Evolutionary conservation across 1,139 yeast species (phyloP).

Genomic region (Suhomyces bokatorum): DNA sequence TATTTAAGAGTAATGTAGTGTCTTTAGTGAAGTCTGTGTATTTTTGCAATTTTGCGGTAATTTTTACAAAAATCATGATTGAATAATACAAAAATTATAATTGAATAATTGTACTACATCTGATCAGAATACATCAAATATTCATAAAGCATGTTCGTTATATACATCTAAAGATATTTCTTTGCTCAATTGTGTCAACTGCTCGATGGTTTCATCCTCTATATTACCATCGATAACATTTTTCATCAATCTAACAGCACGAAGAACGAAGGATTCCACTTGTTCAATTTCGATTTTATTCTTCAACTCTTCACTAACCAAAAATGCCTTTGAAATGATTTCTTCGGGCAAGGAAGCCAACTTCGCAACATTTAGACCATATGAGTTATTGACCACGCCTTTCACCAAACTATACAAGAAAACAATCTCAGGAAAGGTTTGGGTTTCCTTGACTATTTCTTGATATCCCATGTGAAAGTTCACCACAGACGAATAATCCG

Average conservation of each 20-base stretch:
- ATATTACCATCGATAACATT: not conserved
- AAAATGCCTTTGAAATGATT: slow-evolving; percentile 51
- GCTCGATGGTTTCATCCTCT: not conserved
- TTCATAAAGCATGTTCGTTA: not conserved
- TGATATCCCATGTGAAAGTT: slow-evolving; percentile 79
- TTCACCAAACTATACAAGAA: slow-evolving; percentile 61
- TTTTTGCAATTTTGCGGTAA: too few species aligned
- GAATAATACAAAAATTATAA: too few species aligned
- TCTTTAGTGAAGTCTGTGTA: too few species aligned
- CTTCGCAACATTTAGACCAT: slow-evolving; percentile 78
- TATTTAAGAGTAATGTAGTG: not conserved
- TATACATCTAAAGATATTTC: not conserved
- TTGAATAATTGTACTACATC: too few species aligned
- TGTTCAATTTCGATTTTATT: slow-evolving; percentile 25
- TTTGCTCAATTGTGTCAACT: slow-evolving; percentile 7
- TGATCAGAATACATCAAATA: too few species aligned
- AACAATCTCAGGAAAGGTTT: slow-evolving; percentile 44
- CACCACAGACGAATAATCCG: slow-evolving; percentile 42
- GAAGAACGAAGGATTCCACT: slow-evolving; percentile 7
- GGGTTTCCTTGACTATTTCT: slow-evolving; percentile 35
- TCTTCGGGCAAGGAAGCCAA: slow-evolving; percentile 59
- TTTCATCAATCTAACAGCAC: slow-evolving; percentile 2
- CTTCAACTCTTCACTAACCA: slow-evolving; percentile 46
- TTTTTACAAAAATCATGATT: too few species aligned
- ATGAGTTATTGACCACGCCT: slow-evolving; percentile 67